Conservation (phyloP, 257 asterid genomes). For the Nyctanthes arbortristis region DNA sequence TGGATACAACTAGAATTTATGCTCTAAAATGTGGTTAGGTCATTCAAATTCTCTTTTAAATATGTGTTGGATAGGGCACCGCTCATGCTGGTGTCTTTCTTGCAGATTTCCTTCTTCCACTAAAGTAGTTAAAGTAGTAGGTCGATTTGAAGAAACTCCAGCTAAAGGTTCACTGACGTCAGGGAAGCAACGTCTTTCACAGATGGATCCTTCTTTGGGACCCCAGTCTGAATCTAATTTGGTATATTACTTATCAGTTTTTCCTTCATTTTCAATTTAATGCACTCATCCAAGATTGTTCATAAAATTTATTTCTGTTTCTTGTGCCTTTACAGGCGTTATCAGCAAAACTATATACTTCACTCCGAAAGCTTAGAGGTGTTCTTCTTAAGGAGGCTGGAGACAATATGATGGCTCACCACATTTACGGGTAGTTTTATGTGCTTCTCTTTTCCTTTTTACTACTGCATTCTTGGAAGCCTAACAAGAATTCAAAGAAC, state of each 20-base stretch:
- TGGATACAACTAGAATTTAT: not conserved
- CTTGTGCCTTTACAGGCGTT: slow-evolving; percentile 47
- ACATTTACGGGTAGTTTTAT: slow-evolving; percentile 65
- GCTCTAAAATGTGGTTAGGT: not conserved
- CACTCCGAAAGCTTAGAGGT: slow-evolving; percentile 65
- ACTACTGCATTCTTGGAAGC: not conserved
- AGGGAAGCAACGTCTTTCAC: slow-evolving; percentile 45
- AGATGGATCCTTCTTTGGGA: slow-evolving; percentile 42
- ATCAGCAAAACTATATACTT: slow-evolving; percentile 56
- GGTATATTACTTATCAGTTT: slow-evolving; percentile 43
- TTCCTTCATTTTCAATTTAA: slow-evolving; percentile 17
- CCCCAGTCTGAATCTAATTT: slow-evolving; percentile 51
- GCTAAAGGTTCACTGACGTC: slow-evolving; percentile 65
- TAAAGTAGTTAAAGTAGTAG: slow-evolving; percentile 55
- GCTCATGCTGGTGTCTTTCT: slow-evolving; percentile 14
- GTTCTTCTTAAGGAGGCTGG: slow-evolving; percentile 63
- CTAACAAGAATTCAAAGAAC: not conserved
- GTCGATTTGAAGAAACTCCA: slow-evolving; percentile 62
- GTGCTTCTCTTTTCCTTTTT: not conserved
- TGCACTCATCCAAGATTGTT: not conserved
- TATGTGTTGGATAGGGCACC: slow-evolving; percentile 12
- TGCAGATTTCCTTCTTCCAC: slow-evolving; percentile 66
- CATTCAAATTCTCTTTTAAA: not conserved
- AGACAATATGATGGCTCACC: slow-evolving; percentile 58
- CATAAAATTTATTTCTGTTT: slow-evolving; percentile 8